Evolutionary conservation across 2,329 filamentous ascomycete genomes (phyloP).

Genomic region (Talaromyces sp.): DNA sequence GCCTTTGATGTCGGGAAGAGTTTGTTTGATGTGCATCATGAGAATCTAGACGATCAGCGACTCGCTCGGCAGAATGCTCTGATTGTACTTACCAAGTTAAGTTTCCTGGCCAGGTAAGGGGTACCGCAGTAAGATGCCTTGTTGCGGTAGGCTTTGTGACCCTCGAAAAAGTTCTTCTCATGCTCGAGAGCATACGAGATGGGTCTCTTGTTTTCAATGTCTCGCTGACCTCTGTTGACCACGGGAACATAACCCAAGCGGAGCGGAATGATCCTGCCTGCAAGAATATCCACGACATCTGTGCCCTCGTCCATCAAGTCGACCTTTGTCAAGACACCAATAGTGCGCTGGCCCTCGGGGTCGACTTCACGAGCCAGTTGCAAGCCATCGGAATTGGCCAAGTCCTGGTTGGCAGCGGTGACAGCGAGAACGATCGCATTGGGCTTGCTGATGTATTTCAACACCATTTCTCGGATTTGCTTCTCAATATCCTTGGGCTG

Average conservation of each 20-base stretch:
- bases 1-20: slow-evolving; percentile 94
- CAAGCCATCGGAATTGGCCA: slow-evolving; percentile 96
- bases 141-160: slow-evolving; percentile 96
- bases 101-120: slow-evolving; percentile 90
- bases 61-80: background rate
- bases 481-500: slow-evolving; percentile 94
- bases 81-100: slow-evolving; percentile 63
- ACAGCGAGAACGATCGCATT: slow-evolving; percentile 98
- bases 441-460: slow-evolving; percentile 97
- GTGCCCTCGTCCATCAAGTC: slow-evolving; percentile 99
- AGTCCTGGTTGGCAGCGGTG: slow-evolving; percentile 92
- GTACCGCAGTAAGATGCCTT: slow-evolving; percentile 99
- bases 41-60: slow-evolving; percentile 59
- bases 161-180: slow-evolving; percentile 96
- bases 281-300: slow-evolving; percentile 96
- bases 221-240: slow-evolving; percentile 93
- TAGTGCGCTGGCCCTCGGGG: slow-evolving; percentile 93
- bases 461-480: slow-evolving; percentile 95
- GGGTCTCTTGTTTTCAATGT: slow-evolving; percentile 96
- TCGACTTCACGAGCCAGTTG: slow-evolving; percentile 96
- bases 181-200: slow-evolving; percentile 87
- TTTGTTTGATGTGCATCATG: slow-evolving; percentile 99
- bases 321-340: slow-evolving; percentile 97
- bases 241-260: slow-evolving; percentile 94
- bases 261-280: slow-evolving; percentile 92